Conservation (phyloP, 2,329 filamentous ascomycete species). For the Fulvia fulva region DNA sequence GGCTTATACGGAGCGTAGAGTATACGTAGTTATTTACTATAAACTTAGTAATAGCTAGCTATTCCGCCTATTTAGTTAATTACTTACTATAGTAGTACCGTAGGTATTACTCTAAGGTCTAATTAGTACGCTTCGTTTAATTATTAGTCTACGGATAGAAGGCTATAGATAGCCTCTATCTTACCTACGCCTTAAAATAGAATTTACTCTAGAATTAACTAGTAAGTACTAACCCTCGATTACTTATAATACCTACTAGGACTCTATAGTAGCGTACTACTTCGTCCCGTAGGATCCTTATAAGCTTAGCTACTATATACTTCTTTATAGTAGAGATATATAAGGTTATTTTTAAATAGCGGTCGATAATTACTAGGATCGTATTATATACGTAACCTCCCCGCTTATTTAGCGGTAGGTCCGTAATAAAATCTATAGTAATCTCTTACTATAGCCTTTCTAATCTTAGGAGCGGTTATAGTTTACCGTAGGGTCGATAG, state of each 20-base stretch:
- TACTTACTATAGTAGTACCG: neutral
- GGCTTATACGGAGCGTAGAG: no score
- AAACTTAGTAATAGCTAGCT: no score
- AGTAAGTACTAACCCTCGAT: slow-evolving; percentile 14
- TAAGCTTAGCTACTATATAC: neutral
- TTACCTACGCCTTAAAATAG: slow-evolving; percentile 1
- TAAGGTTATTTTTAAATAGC: slow-evolving; percentile 22
- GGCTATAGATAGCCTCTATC: slow-evolving; percentile 8
- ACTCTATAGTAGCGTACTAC: slow-evolving; percentile 13
- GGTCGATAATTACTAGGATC: slow-evolving; percentile 22
- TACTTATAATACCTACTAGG: no score
- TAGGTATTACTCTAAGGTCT: slow-evolving; percentile 17
- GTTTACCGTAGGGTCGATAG: slow-evolving; percentile 1
- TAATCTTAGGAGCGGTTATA: neutral
- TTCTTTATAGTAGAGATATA: slow-evolving; percentile 8
- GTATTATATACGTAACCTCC: slow-evolving; percentile 7
- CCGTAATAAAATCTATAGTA: slow-evolving; percentile 8
- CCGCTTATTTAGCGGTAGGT: slow-evolving; percentile 1
- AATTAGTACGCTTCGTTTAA: no score
- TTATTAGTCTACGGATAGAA: slow-evolving; percentile 15
- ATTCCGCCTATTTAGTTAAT: slow-evolving; percentile 4
- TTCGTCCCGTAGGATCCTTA: slow-evolving; percentile 12
- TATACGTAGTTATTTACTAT: no score
- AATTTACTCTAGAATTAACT: slow-evolving; percentile 9
- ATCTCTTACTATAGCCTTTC: neutral